These are phyloP conservation scores for Pleurotus pulmonarius DNA, from an alignment of 768 basidiomycete genomes.

Conservation along the genomic window DNA sequence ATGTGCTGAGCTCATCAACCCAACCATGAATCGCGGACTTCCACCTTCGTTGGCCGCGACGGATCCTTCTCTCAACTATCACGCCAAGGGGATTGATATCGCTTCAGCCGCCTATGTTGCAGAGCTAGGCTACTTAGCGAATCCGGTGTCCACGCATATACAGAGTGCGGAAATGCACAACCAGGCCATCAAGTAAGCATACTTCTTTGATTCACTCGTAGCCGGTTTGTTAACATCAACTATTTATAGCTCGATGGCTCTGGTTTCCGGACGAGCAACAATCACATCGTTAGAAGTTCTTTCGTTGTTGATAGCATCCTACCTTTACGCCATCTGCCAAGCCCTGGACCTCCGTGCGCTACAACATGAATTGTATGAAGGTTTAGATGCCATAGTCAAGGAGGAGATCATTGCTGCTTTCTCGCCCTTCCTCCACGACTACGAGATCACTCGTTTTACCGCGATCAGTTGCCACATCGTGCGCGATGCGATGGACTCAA, in stretches of 20 bases:
- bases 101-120: conserved; percentile 77
- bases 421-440: conserved; percentile 30
- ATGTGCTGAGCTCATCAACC: conserved; percentile 72
- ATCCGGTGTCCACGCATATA: conserved; percentile 74
- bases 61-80: conserved; percentile 75
- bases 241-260: conserved; percentile 46
- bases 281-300: conserved; percentile 68
- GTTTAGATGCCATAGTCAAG: conserved; percentile 41
- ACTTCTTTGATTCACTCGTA: background rate
- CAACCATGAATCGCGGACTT: conserved; percentile 75
- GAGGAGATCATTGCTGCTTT: conserved; percentile 49
- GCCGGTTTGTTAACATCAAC: background rate
- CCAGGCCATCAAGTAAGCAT: conserved; percentile 72
- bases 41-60: conserved; percentile 72
- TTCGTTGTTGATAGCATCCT: conserved; percentile 63
- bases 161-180: conserved; percentile 87
- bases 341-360: conserved; percentile 83
- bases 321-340: conserved; percentile 72
- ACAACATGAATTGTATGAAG: conserved; percentile 58
- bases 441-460: conserved; percentile 28
- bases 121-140: conserved; percentile 75
- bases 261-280: conserved; percentile 74
- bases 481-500: conserved; percentile 53
- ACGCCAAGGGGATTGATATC: conserved; percentile 77
- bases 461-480: conserved; percentile 39